A percentile compares a stretch with the other conserved stretches of the same genome.
Conservation (phyloP, 768 basidiomycete genomes). For the Panellus pusillus region DNA sequence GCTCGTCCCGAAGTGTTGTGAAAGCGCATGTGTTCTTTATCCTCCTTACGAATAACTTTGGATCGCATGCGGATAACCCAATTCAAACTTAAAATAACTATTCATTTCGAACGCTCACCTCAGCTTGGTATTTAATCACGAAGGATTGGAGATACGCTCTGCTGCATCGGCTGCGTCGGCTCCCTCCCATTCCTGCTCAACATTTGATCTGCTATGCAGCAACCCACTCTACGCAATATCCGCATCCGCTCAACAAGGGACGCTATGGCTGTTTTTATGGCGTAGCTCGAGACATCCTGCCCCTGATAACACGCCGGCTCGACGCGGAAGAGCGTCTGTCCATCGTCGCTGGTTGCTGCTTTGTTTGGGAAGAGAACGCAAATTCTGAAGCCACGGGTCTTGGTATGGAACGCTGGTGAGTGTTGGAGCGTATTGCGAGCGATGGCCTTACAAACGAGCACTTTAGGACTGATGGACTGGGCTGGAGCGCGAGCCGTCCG, state of each 20-base stretch:
- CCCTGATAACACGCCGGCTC: slow-evolving; percentile 77
- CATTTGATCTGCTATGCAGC: slow-evolving; percentile 52
- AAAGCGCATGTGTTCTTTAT: slow-evolving; percentile 18
- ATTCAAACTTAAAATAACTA: slow-evolving; percentile 60
- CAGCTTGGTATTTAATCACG: slow-evolving; percentile 20
- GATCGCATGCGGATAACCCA: slow-evolving; percentile 52
- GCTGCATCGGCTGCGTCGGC: background rate
- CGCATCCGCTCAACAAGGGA: slow-evolving; percentile 79
- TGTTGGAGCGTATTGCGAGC: background rate
- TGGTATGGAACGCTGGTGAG: slow-evolving; percentile 63
- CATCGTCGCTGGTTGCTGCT: slow-evolving; percentile 76
- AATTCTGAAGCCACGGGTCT: slow-evolving; percentile 80
- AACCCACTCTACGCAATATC: slow-evolving; percentile 72
- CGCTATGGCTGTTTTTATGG: slow-evolving; percentile 82
- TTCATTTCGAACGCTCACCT: slow-evolving; percentile 41
- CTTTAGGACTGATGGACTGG: slow-evolving; percentile 62
- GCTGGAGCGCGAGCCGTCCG: slow-evolving; percentile 84
- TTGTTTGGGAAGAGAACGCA: slow-evolving; percentile 87
- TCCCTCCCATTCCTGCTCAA: slow-evolving; percentile 22
- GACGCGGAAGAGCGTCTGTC: slow-evolving; percentile 79
- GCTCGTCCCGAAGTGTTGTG: slow-evolving; percentile 14
- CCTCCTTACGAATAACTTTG: slow-evolving; percentile 39
- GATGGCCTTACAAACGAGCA: background rate
- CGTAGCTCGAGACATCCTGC: slow-evolving; percentile 65
- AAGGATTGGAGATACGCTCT: background rate